Evolutionary conservation across 2,329 filamentous ascomycete genomes (phyloP), one percentile per base, ranked within the genome.

Genomic region (Mollisia scopiformis): DNA sequence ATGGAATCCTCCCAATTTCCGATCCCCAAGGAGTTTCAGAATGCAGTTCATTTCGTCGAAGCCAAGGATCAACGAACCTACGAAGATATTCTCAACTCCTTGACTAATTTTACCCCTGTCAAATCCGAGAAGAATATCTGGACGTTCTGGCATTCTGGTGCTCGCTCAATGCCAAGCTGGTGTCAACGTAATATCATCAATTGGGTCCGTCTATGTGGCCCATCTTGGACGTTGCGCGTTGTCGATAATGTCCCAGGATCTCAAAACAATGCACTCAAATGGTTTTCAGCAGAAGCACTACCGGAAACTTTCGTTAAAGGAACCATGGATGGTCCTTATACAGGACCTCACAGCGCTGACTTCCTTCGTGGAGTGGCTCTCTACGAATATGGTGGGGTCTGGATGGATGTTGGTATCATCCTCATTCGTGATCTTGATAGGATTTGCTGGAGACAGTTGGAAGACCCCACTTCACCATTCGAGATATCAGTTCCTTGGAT

Each of bases 291-390:
- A 1, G 70, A 73, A 1, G 66, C 75, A 37, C 73, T 80, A 37
- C 75, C 80, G 0, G 74, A 77, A 14, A 68, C 76, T 0, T 78
- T 81, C 58, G 74, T 78, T 27, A 72, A 78, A 11, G 68, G 74
- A 31, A 77, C 72, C 0, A 82, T 82, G 77, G 72, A 75, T 13
- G 80, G 81, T 0, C 75, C 75, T 0, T 75, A 76, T 55, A 71
- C 74, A 1, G 80, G 77, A 1, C 74, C 74, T 1, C 81, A 84
- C 62, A 75, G 74, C 0, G 78, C 78, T 2, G 82, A 84, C 55
- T 72, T 83, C 0, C 69, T 83, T 5, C 77, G 82, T 0, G 72
- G 80, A 0, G 73, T 78, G 0, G 66, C 78, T 2, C 58, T 81
- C 2, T 77, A 73, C 55, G 66, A 75, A 6, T 72, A 80, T 31